Conservation (phyloP, 139 green algal species). For the Coelastrella sp. region DNA sequence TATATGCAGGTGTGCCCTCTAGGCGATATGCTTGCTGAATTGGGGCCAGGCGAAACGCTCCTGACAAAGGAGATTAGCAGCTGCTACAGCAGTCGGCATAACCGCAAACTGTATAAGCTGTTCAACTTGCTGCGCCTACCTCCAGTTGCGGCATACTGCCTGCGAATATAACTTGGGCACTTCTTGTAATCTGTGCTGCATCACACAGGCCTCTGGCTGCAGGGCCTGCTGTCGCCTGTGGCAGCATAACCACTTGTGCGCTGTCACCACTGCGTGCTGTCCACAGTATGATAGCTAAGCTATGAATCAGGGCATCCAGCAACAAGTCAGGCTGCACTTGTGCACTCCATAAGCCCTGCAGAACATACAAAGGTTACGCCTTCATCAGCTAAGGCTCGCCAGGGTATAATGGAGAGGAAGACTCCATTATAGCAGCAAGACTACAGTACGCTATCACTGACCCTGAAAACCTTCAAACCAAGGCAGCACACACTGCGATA, state of each 20-base stretch:
- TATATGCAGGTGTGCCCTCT: too few relatives aligned
- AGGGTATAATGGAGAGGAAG: too few relatives aligned
- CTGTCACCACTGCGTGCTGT: not conserved
- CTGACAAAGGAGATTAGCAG: too few relatives aligned
- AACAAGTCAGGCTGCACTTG: not conserved
- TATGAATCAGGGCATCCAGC: conserved; percentile 11
- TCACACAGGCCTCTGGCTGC: conserved; percentile 9
- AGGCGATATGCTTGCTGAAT: too few relatives aligned
- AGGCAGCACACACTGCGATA: too few relatives aligned
- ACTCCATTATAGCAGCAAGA: too few relatives aligned
- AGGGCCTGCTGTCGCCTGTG: not conserved
- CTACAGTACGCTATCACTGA: too few relatives aligned
- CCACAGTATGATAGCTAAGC: conserved; percentile 12
- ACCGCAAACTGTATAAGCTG: too few relatives aligned
- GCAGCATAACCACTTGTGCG: conserved; percentile 16
- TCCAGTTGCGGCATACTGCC: not conserved
- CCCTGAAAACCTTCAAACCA: too few relatives aligned
- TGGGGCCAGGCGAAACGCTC: too few relatives aligned
- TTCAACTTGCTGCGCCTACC: too few relatives aligned
- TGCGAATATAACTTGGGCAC: not conserved
- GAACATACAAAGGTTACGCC: not conserved
- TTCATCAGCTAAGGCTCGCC: not conserved
- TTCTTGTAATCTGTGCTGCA: not conserved
- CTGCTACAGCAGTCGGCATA: too few relatives aligned
- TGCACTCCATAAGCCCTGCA: not conserved